A percentile compares a stretch with the other conserved stretches of the same genome.
Conservation (phyloP, 257 asterid genomes). For the Capsicum rhomboideum region DNA sequence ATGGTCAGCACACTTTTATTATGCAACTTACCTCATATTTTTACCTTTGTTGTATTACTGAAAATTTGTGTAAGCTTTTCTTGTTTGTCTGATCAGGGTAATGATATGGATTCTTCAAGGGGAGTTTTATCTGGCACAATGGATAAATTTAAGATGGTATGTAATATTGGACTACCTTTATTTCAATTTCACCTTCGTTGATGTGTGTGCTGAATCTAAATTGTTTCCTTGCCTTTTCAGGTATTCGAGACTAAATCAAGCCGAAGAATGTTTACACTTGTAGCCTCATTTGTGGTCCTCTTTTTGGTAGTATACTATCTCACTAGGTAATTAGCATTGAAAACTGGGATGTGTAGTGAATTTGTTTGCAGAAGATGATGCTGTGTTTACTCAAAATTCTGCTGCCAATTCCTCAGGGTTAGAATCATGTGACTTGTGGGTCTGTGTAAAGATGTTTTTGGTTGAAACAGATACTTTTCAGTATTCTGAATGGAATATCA, state of each 20-base stretch:
- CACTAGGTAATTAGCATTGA: constrained; percentile 42
- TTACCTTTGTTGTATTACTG: background rate
- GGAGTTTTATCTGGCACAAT: constrained; percentile 88
- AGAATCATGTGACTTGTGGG: background rate
- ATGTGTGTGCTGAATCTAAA: background rate
- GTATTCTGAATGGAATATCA: background rate
- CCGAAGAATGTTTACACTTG: constrained; percentile 72
- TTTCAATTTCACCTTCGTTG: background rate
- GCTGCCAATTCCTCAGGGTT: background rate
- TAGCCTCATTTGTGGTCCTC: constrained; percentile 75
- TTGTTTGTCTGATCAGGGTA: constrained; percentile 42
- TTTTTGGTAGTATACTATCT: constrained; percentile 76
- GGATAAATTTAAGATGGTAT: constrained; percentile 94
- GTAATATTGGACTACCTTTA: background rate
- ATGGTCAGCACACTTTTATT: constrained; percentile 48
- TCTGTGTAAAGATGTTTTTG: background rate
- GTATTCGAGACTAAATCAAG: constrained; percentile 94
- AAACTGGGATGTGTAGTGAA: background rate
- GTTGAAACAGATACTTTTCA: background rate
- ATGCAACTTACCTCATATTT: background rate
- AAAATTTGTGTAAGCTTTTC: background rate
- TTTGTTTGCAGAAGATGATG: background rate
- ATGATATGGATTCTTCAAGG: constrained; percentile 94
- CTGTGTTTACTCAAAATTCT: background rate
- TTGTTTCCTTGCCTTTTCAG: constrained; percentile 22